Evolutionary conservation across 805 yeast species (phyloP).

Genomic region (Teunomyces panamensis): DNA sequence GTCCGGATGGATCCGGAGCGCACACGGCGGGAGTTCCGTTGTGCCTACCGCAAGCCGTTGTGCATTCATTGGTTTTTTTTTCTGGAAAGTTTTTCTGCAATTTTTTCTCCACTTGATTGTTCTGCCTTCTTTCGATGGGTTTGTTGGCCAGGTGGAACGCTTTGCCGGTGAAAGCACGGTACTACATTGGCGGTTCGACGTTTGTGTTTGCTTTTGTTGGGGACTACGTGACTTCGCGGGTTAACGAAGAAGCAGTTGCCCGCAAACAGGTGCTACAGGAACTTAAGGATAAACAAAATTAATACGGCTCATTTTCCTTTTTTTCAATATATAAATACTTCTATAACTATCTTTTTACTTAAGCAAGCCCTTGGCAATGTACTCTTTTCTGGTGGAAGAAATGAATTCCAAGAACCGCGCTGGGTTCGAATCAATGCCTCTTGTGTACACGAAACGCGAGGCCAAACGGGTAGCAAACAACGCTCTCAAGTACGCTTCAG

Average conservation of each 20-base stretch:
- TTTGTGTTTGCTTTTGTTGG: conserved; percentile 38
- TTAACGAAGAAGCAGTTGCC: conserved; percentile 36
- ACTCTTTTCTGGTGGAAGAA: conserved; percentile 53
- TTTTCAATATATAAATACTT: not conserved
- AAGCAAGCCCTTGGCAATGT: conserved; percentile 29
- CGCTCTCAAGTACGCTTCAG: conserved; percentile 83
- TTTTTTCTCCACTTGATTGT: not conserved
- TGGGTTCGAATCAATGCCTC: conserved; percentile 79
- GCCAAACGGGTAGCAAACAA: conserved; percentile 85
- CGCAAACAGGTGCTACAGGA: conserved; percentile 28
- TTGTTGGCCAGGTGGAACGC: conserved; percentile 38
- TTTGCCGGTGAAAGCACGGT: conserved; percentile 39
- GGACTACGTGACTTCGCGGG: conserved; percentile 34
- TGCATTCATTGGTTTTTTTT: conserved; percentile 3
- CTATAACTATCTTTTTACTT: conserved; percentile 4
- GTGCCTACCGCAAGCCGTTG: conserved; percentile 27
- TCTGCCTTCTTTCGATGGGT: conserved; percentile 16
- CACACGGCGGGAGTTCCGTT: conserved; percentile 79
- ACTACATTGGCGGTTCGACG: conserved; percentile 40
- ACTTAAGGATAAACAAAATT: conserved; percentile 10
- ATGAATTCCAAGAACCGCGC: conserved; percentile 72
- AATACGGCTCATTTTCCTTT: not conserved
- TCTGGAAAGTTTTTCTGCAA: not conserved
- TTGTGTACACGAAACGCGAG: conserved; percentile 76
- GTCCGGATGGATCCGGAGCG: conserved; percentile 56